Base-by-base conservation (phyloP, 805 yeast species). In the Candida quercuum region DNA sequence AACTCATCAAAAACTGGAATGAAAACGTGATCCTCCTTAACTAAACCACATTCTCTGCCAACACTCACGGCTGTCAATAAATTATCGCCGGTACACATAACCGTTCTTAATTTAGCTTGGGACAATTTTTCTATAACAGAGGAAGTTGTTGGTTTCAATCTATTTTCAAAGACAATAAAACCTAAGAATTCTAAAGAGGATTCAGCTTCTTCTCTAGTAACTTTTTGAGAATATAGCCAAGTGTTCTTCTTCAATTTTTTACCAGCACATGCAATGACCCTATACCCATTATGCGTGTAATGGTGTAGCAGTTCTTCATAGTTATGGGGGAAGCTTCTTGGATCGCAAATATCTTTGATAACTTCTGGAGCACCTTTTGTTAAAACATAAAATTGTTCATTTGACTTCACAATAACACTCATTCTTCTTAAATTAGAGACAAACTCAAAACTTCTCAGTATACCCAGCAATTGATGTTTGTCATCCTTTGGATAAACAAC, bases 31-130 rank as follows among this genome's bases (percentile, higher is more conserved):
- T 63, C 56, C 3, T 67, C 67, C 1, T 56, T 49, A 10, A 93
- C 60, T 43, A 93, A 66, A 3, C 77, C 80, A 55, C 95, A 86
- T 53, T 91, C 96, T 42, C 78, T 72, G 4, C 85, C 96, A 14
- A 93, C 99, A 60, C 96, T 85, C 16, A 93, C 76, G 0, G 98
- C 99, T 0, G 99, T 93, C 39, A 93, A 65, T 15, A 93, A 77
- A 55, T 93, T 93, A 59, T 93, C 99, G 37, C 99, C 99, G 0
- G 99, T 93, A 60, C 99, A 93, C 99, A 93, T 93, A 21, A 88
- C 66, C 0, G 93, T 85, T 48, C 97, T 69, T 35, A 93, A 71
- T 17, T 75, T 69, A 0, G 99, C 97, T 6, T 67, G 68, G 17
- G 66, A 64, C 35, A 93, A 66, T 41, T 75, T 70, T 11, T 59